A percentile compares a stretch with the other conserved stretches of the same genome.
phyloP scores from a whole-genome alignment of 176 grass and related monocot species.

The Poa pratensis region DNA sequence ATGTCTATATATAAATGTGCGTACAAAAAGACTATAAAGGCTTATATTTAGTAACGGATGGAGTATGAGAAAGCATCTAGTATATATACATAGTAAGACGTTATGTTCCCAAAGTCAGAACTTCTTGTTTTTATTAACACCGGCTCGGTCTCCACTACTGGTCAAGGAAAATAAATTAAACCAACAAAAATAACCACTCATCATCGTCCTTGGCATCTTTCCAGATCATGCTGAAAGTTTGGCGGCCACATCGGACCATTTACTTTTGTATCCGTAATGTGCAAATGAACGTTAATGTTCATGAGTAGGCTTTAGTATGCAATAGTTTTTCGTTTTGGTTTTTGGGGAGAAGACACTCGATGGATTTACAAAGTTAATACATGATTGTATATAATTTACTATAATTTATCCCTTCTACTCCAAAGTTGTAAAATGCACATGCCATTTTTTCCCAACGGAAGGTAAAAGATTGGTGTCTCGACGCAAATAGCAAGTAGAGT shows the following conservation, averaged over 20 bases:
- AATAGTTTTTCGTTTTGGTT: neutral
- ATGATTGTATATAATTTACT: too few relatives aligned
- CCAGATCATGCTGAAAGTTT: too few relatives aligned
- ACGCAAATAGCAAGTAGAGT: too few relatives aligned
- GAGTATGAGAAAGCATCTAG: neutral
- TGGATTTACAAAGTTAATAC: too few relatives aligned
- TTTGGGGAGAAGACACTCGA: neutral
- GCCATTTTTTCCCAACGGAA: too few relatives aligned
- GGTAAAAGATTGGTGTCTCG: too few relatives aligned
- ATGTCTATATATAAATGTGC: too few relatives aligned
- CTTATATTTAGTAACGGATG: too few relatives aligned
- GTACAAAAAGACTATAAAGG: too few relatives aligned
- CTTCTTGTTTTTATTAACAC: neutral
- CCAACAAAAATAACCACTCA: neutral
- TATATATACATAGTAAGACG: neutral
- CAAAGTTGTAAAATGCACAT: too few relatives aligned
- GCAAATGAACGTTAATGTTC: neutral
- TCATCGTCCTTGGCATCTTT: neutral
- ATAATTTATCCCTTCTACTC: too few relatives aligned
- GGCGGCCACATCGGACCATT: neutral
- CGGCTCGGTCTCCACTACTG: neutral
- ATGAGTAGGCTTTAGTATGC: neutral
- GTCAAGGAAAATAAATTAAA: neutral
- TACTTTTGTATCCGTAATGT: neutral
- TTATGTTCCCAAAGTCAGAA: neutral